Conservation (phyloP, 2,329 filamentous ascomycete species). For the Cladosporium sp. region DNA sequence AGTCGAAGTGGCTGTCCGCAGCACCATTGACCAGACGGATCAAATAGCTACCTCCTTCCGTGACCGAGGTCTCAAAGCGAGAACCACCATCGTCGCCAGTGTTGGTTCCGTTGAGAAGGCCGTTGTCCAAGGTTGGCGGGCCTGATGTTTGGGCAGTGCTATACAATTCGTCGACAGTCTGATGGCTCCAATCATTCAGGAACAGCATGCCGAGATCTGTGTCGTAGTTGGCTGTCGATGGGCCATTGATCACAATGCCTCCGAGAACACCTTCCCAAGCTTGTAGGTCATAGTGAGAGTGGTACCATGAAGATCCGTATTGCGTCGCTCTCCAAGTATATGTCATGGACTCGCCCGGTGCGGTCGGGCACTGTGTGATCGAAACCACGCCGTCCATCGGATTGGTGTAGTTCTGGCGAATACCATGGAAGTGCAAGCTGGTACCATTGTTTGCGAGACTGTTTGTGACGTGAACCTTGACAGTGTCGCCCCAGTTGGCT, state of each 20-base stretch:
- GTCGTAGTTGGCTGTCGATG: constrained; percentile 37
- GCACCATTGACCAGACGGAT: constrained; percentile 42
- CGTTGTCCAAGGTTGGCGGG: constrained; percentile 31
- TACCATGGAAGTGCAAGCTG: constrained; percentile 50
- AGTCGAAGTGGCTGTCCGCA: constrained; percentile 35
- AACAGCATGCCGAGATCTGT: constrained; percentile 36
- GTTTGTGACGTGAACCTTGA: constrained; percentile 31
- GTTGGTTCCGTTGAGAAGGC: constrained; percentile 34
- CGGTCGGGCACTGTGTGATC: constrained; percentile 63
- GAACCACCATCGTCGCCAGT: constrained; percentile 20
- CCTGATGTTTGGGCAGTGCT: constrained; percentile 22
- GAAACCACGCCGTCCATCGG: constrained; percentile 43
- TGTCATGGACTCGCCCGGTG: constrained; percentile 48
- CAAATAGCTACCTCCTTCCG: constrained; percentile 40
- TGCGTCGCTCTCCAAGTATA: constrained; percentile 36
- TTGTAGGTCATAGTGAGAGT: constrained; percentile 41
- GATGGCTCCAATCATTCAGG: constrained; percentile 37
- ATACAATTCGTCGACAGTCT: constrained; percentile 26
- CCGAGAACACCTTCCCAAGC: constrained; percentile 38
- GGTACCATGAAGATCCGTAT: constrained; percentile 39
- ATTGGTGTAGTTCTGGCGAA: constrained; percentile 51
- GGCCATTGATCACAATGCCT: constrained; percentile 38
- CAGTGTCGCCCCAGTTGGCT: constrained; percentile 37
- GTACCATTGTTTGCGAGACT: constrained; percentile 45
- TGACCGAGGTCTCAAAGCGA: constrained; percentile 26